Base-by-base conservation (phyloP, 768 basidiomycete genomes). In the Rubroboletus satanas region DNA sequence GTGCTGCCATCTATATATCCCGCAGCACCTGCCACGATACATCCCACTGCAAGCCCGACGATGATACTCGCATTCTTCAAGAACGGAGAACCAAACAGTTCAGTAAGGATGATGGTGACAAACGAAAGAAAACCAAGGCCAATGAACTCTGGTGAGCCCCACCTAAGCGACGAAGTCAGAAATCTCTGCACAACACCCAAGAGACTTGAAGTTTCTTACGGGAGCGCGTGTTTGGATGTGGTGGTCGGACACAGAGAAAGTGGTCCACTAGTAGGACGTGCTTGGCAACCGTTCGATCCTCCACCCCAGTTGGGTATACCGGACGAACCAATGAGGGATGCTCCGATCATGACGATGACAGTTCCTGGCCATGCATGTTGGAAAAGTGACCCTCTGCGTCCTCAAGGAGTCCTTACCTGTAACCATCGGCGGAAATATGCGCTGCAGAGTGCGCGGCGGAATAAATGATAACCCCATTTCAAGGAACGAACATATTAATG, bases 101-200 rank as follows among this genome's bases (percentile, higher is more conserved):
- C 90, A 1, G 86, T 86, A 28, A 93, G 66, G 61, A 93, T 79
- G 62, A 92, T 92, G 10, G 81, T 77, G 45, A 83, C 63, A 71
- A 93, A 93, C 0, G 85, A 86, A 29, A 93, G 76, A 77, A 95
- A 93, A 0, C 92, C 92, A 26, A 95, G 80, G 4, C 92, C 91
- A 45, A 93, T 87, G 72, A 90, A 90, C 64, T 91, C 80, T 0
- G 91, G 85, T 0, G 85, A 85, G 9, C 88, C 91, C 88, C 88
- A 93, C 6, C 82, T 83, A 36, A 31, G 15, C 29, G n/a, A 26
- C 8, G 17, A 42, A 2, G 44, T 50, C 46, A 58, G 28, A 18
- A 2, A 18, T 18, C 9, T 9, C n/a, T 28, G 6, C 18, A 23
- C 5, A 9, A 37, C 31, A 44, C 21, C 11, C 15, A 31, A 31